Conservation (phyloP, 2,329 filamentous ascomycete species). For the Basipetospora chlamydospora region DNA sequence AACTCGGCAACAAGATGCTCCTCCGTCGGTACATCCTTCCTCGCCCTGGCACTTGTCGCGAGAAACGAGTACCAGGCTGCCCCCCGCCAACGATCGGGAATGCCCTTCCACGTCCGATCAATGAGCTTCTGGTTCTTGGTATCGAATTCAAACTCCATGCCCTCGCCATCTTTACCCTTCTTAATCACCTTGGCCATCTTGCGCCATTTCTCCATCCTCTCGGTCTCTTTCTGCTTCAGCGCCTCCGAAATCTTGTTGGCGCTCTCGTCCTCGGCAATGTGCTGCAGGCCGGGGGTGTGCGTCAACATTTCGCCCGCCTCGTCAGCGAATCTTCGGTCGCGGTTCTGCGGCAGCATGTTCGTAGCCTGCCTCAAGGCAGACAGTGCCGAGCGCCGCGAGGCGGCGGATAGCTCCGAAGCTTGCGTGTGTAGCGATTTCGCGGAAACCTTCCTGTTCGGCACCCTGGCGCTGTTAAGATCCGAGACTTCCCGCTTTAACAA, state of each 20-base stretch:
- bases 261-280: conserved; percentile 40
- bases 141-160: conserved; percentile 66
- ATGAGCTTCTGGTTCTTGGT: conserved; percentile 69
- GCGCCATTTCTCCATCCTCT: conserved; percentile 51
- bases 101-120: conserved; percentile 92
- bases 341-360: conserved; percentile 46
- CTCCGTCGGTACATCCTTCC: conserved; percentile 45
- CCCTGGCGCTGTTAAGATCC: conserved; percentile 21
- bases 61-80: conserved; percentile 94
- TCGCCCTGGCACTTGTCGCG: conserved; percentile 55
- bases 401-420: conserved; percentile 33
- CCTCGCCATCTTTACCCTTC: conserved; percentile 35
- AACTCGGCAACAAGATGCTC: conserved; percentile 59
- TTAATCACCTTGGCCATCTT: conserved; percentile 47
- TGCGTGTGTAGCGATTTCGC: conserved; percentile 45
- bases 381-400: conserved; percentile 37
- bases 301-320: conserved; percentile 55
- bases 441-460: conserved; percentile 40
- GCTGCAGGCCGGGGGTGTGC: conserved; percentile 39
- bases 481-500: conserved; percentile 23
- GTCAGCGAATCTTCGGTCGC: conserved; percentile 45
- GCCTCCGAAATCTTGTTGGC: conserved; percentile 36
- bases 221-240: conserved; percentile 47
- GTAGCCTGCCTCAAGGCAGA: conserved; percentile 41
- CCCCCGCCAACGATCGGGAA: conserved; percentile 87